Evolutionary conservation across 352 stramenopile genomes (phyloP), one percentile per base, ranked within the genome.

Genomic region (Phytophthora ohioensis): DNA sequence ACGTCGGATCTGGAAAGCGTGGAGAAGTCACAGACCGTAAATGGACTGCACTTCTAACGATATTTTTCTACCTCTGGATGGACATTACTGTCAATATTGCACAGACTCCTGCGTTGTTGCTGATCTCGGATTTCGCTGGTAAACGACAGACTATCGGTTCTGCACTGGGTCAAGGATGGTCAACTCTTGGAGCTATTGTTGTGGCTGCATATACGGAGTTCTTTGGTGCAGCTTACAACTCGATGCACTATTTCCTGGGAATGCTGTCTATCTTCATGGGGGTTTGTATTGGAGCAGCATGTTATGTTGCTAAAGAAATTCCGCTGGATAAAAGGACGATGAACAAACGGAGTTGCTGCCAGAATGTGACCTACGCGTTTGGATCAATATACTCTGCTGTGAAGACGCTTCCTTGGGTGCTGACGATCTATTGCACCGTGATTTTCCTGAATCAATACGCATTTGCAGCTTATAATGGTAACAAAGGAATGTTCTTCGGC

Each of bases 51-150:
- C 41, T 83, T 17, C 74, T 91, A 21, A 86, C 72, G 1, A 73
- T 88, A n/a, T 59, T 87, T 43, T 87, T 86, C 58, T 88, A 91
- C 75, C 59, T 78, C 3, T 88, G 80, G 80, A 91, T 91, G 82
- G 82, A 89, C 49, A 70, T 91, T 21, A 81, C 74, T 27, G 70
- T 88, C 46, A 88, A 91, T 58, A 32, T 91, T n/a, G 76, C 80
- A 3, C 73, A 82, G 56, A 84, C 70, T 1, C 80, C 80, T 15
- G 75, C 70, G 13, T 68, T 81, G 56, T 34, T 91, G 42, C 32
- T 91, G 12, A 82, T 91, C 30, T 75, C 82, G 4, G 82, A 91
- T 36, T 84, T 91, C 46, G 82, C 82, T 27, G 81, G 81, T 8
- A 78, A 77, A 12, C 78, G 82, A 10, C 82, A 91, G 57, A 88